These are phyloP conservation scores for Wickerhamia fluorescens DNA, from an alignment of 805 yeast species.

Conservation along the genomic window DNA sequence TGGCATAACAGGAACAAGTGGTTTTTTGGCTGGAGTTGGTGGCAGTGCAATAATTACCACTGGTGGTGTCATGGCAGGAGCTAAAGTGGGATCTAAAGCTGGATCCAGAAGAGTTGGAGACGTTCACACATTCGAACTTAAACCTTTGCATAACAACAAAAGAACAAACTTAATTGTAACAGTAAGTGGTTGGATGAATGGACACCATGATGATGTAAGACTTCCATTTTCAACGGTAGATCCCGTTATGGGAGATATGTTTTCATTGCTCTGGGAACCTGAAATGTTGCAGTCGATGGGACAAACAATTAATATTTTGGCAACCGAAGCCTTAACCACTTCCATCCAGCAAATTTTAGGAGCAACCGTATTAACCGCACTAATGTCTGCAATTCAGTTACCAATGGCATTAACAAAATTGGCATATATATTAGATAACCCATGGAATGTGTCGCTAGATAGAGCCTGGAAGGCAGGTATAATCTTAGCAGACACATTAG, in stretches of 20 bases:
- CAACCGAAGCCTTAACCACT: constrained; percentile 87
- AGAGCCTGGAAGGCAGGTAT: constrained; percentile 96
- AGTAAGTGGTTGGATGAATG: constrained; percentile 97
- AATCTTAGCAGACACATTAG: constrained; percentile 83
- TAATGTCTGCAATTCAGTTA: constrained; percentile 87
- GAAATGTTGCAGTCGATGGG: constrained; percentile 95
- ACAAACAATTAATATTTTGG: constrained; percentile 88
- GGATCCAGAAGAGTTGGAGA: constrained; percentile 85
- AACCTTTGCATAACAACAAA: constrained; percentile 86
- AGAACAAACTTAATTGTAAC: constrained; percentile 82
- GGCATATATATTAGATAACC: constrained; percentile 86
- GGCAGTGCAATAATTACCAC: constrained; percentile 93
- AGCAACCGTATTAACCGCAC: constrained; percentile 77
- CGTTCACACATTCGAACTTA: constrained; percentile 88
- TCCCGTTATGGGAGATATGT: constrained; percentile 95
- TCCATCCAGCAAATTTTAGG: constrained; percentile 94
- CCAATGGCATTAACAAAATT: constrained; percentile 89
- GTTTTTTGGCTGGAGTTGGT: constrained; percentile 92
- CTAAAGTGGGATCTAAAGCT: constrained; percentile 77
- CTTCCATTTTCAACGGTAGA: constrained; percentile 94
- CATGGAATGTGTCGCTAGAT: constrained; percentile 96
- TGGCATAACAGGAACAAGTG: constrained; percentile 90
- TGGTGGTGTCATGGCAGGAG: constrained; percentile 87
- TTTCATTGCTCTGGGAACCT: constrained; percentile 94
- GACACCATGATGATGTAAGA: constrained; percentile 90